Evolutionary conservation across 495 filamentous ascomycete genomes (phyloP), one percentile per base, ranked within the genome.

Genomic region (Trichoderma gamsii): DNA sequence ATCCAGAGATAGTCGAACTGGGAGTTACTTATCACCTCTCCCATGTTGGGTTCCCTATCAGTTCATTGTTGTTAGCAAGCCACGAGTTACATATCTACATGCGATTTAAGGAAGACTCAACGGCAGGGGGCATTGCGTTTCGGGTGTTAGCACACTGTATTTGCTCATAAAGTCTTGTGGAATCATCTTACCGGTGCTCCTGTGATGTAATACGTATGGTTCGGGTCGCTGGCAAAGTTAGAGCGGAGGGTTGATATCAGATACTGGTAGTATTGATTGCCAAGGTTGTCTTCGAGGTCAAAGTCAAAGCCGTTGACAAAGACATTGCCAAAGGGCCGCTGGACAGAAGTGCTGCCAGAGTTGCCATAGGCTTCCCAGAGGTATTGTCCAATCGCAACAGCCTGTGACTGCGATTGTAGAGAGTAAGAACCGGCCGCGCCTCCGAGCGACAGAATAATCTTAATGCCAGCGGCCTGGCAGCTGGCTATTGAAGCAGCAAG

Each of bases 311-410:
- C 87, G 25, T 83, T 75, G 16, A 72, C 71, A 12, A 43, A 66
- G 25, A 65, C 71, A 23, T 3, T 27, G 13, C 84, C 87, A 65
- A 90, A 86, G 41, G 87, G 87, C 52, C 85, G 81, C 23, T 80
- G 77, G 7, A 73, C 77, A 13, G 71, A 69, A 15, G 72, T 66
- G 2, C 32, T 35, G 66, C 71, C 70, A 27, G 74, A 73, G 25
- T 81, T 81, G 41, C 87, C 87, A 69, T 89, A 89, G 1, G 86
- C 82, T 18, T 82, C 71, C 83, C 86, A 89, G 49, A 90, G 77
- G 5, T 66, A 32, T 12, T 66, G 38, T 9, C 25, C 65, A n/a
- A 32, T 66, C 0, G 65, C 15, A 13, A 66, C 65, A 25, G 65
- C 65, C 65, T 66, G 16, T 68, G 27, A n/a, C 69, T 63, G 12